These are phyloP conservation scores for Citrus trifoliata DNA, from an alignment of 345 rosid genomes.

Conservation along the genomic window DNA sequence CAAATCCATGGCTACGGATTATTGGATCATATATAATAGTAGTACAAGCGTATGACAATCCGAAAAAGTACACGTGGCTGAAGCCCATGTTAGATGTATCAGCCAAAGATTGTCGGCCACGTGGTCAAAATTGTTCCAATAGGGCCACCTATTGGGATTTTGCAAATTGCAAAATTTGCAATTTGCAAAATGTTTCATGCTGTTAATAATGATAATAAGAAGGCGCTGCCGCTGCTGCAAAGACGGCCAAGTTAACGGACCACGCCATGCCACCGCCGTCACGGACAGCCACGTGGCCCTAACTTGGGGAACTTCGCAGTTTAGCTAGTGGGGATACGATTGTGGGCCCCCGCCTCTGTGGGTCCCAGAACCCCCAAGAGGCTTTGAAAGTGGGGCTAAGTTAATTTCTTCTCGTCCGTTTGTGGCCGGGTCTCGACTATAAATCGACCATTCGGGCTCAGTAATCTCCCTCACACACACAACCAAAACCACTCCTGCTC, in stretches of 20 bases:
- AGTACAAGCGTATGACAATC: background rate
- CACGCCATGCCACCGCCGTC: background rate
- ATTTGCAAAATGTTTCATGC: background rate
- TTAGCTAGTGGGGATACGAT: too few relatives aligned
- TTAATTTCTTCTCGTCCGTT: conserved; percentile 19
- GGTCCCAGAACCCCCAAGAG: background rate
- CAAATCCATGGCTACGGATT: background rate
- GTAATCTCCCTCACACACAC: conserved; percentile 23
- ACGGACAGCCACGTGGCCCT: background rate
- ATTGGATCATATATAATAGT: background rate
- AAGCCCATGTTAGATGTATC: background rate
- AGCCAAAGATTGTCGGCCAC: conserved; percentile 24
- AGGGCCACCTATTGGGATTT: background rate
- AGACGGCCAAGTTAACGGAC: conserved; percentile 6
- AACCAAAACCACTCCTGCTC: background rate
- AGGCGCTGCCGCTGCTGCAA: conserved; percentile 9
- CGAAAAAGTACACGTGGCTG: conserved; percentile 11
- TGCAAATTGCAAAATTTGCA: background rate
- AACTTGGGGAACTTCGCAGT: background rate
- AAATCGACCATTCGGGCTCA: conserved; percentile 6
- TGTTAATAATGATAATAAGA: background rate
- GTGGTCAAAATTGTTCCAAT: background rate
- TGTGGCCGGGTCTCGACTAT: conserved; percentile 27
- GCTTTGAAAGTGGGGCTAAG: background rate
- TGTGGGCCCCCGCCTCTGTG: background rate